Base-by-base conservation (phyloP, 495 filamentous ascomycete species). In the Xylaria acuta region DNA sequence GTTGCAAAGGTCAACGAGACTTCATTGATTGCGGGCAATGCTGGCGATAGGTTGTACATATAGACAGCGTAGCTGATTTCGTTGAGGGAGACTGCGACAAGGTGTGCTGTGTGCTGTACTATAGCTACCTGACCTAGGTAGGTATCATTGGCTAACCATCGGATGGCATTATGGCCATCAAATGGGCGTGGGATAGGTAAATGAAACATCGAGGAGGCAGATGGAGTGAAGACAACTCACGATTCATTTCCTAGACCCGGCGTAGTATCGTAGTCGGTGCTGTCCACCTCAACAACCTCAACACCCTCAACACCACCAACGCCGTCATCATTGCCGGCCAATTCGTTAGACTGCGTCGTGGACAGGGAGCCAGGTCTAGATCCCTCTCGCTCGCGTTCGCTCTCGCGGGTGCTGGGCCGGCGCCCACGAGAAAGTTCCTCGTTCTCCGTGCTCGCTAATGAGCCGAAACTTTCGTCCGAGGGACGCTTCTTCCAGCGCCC, bases 401-500 rank as follows among this genome's bases (percentile, higher is more conserved):
- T 75, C 9, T 36, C 59, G 18, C 27, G 81, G 41, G 73, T 79
- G 66, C 71, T 75, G 40, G 71, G 67, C 66, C 73, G 78, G 71
- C 69, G 71, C 41, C 73, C 77, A n/a, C 75, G 77, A 71, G 75
- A 60, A 73, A 73, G 67, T 40, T 76, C 77, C 59, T 76, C 77
- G 74, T 73, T 79, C 53, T 79, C 77, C 68, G 69, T 75, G 56
- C 75, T 79, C 74, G 76, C 60, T 74, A 78, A 70, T 63, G 76
- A 74, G 73, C 81, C 72, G 78, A 82, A 74, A 79, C 79, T 78
- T 73, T 82, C 77, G 72, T 76, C 72, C 69, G 81, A 77, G 73
- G 77, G 75, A 32, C 78, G 80, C 67, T 81, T 84, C 75, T 79
- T 86, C 73, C 82, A 83, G 56, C 82, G 82, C 32, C 82, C 79